Evolutionary conservation across 2,329 filamentous ascomycete species (phyloP).

Genomic region (Epichloe hybrida): DNA sequence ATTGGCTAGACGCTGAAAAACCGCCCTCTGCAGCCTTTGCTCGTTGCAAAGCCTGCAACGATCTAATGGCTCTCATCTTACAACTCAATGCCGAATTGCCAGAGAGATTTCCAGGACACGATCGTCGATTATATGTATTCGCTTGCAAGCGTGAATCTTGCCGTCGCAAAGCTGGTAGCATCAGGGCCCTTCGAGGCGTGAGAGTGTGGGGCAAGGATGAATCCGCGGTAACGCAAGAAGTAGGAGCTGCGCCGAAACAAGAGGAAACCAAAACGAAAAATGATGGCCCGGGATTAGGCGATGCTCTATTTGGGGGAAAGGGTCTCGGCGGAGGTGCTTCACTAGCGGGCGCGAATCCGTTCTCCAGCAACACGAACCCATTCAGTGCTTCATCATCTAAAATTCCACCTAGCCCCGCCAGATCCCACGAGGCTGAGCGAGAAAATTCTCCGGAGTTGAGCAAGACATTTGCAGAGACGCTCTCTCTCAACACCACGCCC

Average conservation of each 20-base stretch:
- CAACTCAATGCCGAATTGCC: slow-evolving; percentile 87
- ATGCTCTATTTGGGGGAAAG: slow-evolving; percentile 56
- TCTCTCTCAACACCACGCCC: slow-evolving; percentile 53
- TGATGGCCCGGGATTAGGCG: slow-evolving; percentile 40
- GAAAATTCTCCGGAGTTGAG: slow-evolving; percentile 27
- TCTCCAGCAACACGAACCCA: slow-evolving; percentile 38
- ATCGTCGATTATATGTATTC: slow-evolving; percentile 79
- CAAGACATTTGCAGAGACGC: slow-evolving; percentile 58
- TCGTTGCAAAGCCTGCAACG: slow-evolving; percentile 77
- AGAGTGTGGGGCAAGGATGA: slow-evolving; percentile 35
- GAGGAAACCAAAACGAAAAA: slow-evolving; percentile 22
- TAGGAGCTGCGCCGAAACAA: slow-evolving; percentile 17
- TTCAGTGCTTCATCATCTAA: slow-evolving; percentile 14
- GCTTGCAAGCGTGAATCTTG: slow-evolving; percentile 67
- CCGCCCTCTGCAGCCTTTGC: slow-evolving; percentile 65
- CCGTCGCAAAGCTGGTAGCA: slow-evolving; percentile 67
- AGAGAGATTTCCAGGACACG: slow-evolving; percentile 72
- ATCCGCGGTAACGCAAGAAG: slow-evolving; percentile 19
- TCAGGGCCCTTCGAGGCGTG: slow-evolving; percentile 61
- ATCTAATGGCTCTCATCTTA: slow-evolving; percentile 69
- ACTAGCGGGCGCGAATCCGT: slow-evolving; percentile 38
- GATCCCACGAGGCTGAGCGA: slow-evolving; percentile 1
- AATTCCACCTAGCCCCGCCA: slow-evolving; percentile 23
- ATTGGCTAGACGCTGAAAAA: slow-evolving; percentile 65
- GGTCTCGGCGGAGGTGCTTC: slow-evolving; percentile 23